phyloP scores from a whole-genome alignment of 768 basidiomycete genomes.

The Clitopilus hobsonii region DNA sequence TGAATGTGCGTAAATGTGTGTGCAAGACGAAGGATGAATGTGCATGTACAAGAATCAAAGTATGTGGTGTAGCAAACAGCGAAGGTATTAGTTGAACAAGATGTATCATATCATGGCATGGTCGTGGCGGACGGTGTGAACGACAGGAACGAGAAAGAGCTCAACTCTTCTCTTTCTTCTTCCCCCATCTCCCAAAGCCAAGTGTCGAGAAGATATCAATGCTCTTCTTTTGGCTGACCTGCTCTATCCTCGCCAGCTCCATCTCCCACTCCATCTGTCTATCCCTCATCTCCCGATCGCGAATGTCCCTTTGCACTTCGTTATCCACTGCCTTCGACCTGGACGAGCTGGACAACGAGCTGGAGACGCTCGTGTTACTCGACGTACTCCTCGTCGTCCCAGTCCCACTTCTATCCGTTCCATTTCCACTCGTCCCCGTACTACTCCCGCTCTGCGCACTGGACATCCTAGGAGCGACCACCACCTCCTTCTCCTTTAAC shows the following conservation, averaged over 20 bases:
- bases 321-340: background rate
- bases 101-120: conserved; percentile 3
- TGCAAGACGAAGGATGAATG: background rate
- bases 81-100: background rate
- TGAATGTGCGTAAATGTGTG: background rate
- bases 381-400: conserved; percentile 22
- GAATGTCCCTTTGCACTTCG: conserved; percentile 21
- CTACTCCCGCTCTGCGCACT: conserved; percentile 29
- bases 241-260: conserved; percentile 69
- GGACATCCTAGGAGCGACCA: conserved; percentile 16
- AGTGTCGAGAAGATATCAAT: conserved; percentile 12
- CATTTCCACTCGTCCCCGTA: conserved; percentile 20
- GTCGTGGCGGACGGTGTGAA: no score
- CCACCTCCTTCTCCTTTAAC: background rate
- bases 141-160: background rate
- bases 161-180: conserved; percentile 3
- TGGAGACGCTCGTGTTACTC: background rate
- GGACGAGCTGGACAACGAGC: background rate
- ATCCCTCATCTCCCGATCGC: conserved; percentile 33
- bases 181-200: conserved; percentile 15
- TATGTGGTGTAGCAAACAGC: no score
- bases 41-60: no score
- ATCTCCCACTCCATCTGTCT: conserved; percentile 61
- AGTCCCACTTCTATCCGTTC: conserved; percentile 19
- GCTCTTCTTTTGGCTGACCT: conserved; percentile 48